Base-by-base conservation (phyloP, 768 basidiomycete genomes). In the Inosperma sp. region DNA sequence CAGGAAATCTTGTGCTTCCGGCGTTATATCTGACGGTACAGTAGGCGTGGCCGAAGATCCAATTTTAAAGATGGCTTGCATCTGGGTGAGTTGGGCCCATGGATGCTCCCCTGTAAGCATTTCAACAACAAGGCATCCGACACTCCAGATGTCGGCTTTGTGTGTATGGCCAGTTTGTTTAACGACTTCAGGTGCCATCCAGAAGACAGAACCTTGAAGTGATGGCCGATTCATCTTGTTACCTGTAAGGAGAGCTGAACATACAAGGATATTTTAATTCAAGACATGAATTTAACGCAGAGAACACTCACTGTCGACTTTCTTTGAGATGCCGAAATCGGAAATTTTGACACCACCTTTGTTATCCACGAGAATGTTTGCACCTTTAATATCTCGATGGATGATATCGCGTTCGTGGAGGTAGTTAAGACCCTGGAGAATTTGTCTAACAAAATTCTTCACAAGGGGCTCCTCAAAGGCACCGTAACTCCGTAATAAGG, bases 61-160 rank as follows among this genome's bases (percentile, higher is more conserved):
- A 62, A 99, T 97, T 92, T 93, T 91, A 77, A 96, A 99, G 56
- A 99, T 96, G 34, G 95, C 96, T 69, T 98, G 96, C 94, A 97
- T 98, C 70, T 98, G 96, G 5, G 87, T 93, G 34, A 98, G 76
- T 56, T 94, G 88, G 0, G 95, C 90, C 83, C 89, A 97, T 1
- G 93, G 93, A 64, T 94, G 93, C 62, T 93, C 88, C 2, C 93
- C 93, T 0, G 94, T 97, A 48, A 96, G 73, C 93, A 97, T 97
- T 68, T 97, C 93, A 10, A 97, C 91, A 21, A 96, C 85, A 40
- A 97, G 70, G 66, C 93, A 95, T 2, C 93, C 93, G 1, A 97
- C 86, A 64, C 89, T 91, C 94, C 94, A 97, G 48, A 96, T 94
- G 65, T 96, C 94, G 5, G 93, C 93, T 62, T 94, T 94, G 53